A percentile compares a stretch with the other conserved stretches of the same genome.
These are phyloP conservation scores for Aspergillus niger DNA, from an alignment of 2,329 filamentous ascomycete genomes.

Conservation along the genomic window DNA sequence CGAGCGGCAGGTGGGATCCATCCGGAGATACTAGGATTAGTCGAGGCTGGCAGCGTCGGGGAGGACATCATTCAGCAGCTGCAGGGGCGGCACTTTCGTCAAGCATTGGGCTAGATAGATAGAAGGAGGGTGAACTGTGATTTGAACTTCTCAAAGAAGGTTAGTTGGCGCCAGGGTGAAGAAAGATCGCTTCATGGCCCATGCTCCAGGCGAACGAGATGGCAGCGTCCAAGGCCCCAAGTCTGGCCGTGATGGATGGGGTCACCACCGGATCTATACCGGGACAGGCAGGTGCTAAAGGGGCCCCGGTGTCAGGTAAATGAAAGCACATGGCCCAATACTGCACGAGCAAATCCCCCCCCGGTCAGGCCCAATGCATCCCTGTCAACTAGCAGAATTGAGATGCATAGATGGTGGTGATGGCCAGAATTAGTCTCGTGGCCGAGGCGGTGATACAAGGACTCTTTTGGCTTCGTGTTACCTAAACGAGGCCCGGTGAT, in stretches of 20 bases:
- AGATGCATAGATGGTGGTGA: background rate
- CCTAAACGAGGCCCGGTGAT: background rate
- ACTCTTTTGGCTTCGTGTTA: background rate
- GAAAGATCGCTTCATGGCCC: background rate
- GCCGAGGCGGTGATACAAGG: background rate
- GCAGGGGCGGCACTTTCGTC: background rate
- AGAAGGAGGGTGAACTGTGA: background rate
- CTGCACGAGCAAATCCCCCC: conserved; percentile 1
- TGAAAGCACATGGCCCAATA: conserved; percentile 10
- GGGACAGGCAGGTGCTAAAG: conserved; percentile 1
- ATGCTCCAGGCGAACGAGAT: background rate
- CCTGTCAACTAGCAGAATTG: background rate
- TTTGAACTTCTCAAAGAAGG: too few relatives aligned
- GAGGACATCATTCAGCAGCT: background rate
- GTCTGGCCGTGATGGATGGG: background rate
- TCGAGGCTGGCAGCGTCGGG: background rate
- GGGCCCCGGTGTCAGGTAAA: conserved; percentile 4
- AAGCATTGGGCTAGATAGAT: background rate
- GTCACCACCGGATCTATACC: background rate
- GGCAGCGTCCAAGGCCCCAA: background rate
- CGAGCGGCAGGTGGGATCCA: conserved; percentile 2
- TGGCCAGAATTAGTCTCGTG: conserved; percentile 2
- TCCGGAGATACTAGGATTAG: background rate
- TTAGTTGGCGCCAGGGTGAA: background rate
- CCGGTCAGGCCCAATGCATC: background rate